Conservation (phyloP, 2,329 filamentous ascomycete species). For the Cytospora chrysosperma region DNA sequence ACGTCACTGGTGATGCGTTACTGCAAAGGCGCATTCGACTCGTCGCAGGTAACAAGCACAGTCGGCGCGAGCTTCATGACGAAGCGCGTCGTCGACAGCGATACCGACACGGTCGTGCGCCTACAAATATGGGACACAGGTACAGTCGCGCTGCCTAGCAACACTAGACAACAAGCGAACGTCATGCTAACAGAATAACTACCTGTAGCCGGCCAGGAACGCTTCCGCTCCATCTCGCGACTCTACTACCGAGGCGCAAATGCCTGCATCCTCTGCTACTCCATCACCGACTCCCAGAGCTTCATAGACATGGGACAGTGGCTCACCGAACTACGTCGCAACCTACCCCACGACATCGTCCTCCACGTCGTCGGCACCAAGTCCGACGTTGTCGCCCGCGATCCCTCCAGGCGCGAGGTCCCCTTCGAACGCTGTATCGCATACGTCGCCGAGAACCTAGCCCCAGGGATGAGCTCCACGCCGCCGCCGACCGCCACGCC, state of each 20-base stretch:
- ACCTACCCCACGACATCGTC: conserved; percentile 75
- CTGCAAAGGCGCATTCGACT: conserved; percentile 69
- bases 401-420: conserved; percentile 76
- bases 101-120: conserved; percentile 83
- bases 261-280: conserved; percentile 91
- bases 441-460: conserved; percentile 89
- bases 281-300: conserved; percentile 81
- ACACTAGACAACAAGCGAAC: background rate
- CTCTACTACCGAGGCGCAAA: conserved; percentile 96
- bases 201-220: conserved; percentile 76
- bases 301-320: conserved; percentile 92
- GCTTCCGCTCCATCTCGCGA: conserved; percentile 90
- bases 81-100: conserved; percentile 76
- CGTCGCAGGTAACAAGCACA: conserved; percentile 64
- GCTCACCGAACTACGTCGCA: conserved; percentile 80
- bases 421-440: conserved; percentile 95
- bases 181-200: background rate
- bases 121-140: conserved; percentile 95
- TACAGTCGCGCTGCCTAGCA: conserved; percentile 32
- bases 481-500: conserved; percentile 59
- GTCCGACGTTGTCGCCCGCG: conserved; percentile 82
- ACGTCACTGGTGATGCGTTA: conserved; percentile 76
- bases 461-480: conserved; percentile 65
- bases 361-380: conserved; percentile 96
- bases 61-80: conserved; percentile 79